Conservation (phyloP, 169 alveolate genomes). For the Sarcocystis neurona region DNA sequence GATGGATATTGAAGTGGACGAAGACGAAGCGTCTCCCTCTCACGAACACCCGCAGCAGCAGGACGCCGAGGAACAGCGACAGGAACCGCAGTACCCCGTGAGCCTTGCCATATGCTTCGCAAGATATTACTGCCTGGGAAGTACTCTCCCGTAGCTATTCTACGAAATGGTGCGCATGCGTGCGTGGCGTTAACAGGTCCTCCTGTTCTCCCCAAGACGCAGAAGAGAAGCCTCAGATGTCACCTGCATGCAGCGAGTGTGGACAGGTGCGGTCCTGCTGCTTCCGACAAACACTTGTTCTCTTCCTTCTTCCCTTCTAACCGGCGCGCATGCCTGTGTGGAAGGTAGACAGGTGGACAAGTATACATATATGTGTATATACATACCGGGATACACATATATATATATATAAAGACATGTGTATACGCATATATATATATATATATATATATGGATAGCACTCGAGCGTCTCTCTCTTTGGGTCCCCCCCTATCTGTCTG, state of each 20-base stretch:
- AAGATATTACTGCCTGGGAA: too few relatives aligned
- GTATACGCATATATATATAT: conserved; percentile 4
- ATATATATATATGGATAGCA: not conserved
- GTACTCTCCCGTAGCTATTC: too few relatives aligned
- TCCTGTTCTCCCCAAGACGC: too few relatives aligned
- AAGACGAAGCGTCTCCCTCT: conserved; percentile 47
- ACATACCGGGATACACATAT: not conserved
- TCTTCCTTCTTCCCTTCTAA: not conserved
- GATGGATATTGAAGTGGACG: conserved; percentile 81
- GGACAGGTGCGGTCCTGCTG: too few relatives aligned
- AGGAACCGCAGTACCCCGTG: not conserved
- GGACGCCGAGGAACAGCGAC: not conserved
- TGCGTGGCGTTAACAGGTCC: too few relatives aligned
- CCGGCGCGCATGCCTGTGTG: not conserved
- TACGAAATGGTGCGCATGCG: too few relatives aligned
- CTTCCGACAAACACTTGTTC: too few relatives aligned
- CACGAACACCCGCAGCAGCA: not conserved
- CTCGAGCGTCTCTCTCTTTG: not conserved
- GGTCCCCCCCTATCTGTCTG: not conserved
- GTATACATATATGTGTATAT: not conserved
- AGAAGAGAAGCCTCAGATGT: too few relatives aligned
- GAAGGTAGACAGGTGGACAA: not conserved
- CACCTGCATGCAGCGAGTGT: too few relatives aligned
- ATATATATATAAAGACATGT: not conserved
- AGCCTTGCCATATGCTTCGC: too few relatives aligned